Evolutionary conservation across 2,329 filamentous ascomycete species (phyloP), one percentile per base, ranked within the genome.

Genomic region (Penicillium verrucosum): DNA sequence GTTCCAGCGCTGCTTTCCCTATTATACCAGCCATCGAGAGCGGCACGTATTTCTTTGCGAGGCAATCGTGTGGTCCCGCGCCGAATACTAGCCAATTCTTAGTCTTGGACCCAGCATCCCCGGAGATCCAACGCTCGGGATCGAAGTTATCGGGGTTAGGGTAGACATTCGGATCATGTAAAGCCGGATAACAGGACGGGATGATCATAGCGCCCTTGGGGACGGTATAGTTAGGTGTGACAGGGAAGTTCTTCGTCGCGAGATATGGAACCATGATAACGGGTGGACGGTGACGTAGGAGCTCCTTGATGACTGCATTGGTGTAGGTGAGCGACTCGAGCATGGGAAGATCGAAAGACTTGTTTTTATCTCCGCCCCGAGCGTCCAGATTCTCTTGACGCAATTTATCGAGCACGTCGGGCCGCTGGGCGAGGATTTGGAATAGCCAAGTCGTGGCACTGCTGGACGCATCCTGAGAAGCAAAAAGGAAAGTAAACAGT

Each of bases 71-170:
- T 0, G 80, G 63, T 0, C 81, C 81, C 0, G 79, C 72, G 1
- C 81, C 81, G 61, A 83, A 83, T 0, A 83, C 80, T 1, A 83
- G 71, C 79, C 80, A 83, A 51, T 82, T 82, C 63, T 79, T 81
- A 0, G 75, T 80, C 65, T 82, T 78, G 9, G 72, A 69, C 59
- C 77, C 78, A 2, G 81, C 80, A 52, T 82, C 77, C 0, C 81
- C 80, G 0, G 78, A 72, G 30, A 82, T 79, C 80, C 80, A 83
- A 23, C 81, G 73, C 2, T 82, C 80, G 0, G 80, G 80, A 38
- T 82, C 73, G 32, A 82, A 82, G 0, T 68, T 63, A 10, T 81
- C 73, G 0, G 80, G 79, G 23, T 78, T 68, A 0, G 78, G 75
- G 52, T 82, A 82, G 0, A 66, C 77, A 10, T 77, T 69, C 0